Evolutionary conservation across 805 yeast species (phyloP).

Genomic region (Schwanniomyces vanrijiae): DNA sequence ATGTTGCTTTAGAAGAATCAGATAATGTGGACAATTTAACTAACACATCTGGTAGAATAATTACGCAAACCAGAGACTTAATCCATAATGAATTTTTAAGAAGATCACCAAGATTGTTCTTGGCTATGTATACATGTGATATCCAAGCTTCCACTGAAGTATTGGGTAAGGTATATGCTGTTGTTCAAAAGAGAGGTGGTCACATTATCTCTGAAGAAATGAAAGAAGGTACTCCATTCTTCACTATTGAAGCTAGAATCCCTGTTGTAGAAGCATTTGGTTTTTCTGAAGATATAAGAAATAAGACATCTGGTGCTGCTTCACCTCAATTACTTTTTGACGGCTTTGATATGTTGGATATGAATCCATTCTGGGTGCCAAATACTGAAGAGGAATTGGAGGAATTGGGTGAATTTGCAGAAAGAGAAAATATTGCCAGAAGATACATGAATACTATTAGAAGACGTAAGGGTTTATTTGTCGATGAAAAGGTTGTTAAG

Average conservation of each 20-base stretch:
- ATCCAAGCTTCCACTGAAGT: constrained; percentile 95
- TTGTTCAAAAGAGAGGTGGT: constrained; percentile 87
- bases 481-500: constrained; percentile 85
- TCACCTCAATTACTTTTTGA: constrained; percentile 91
- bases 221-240: constrained; percentile 98
- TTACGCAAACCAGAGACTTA: constrained; percentile 68
- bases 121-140: constrained; percentile 93
- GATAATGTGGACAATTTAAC: constrained; percentile 33
- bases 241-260: constrained; percentile 76
- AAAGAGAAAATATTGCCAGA: constrained; percentile 87
- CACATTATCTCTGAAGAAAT: constrained; percentile 84
- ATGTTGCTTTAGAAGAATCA: constrained; percentile 19
- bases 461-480: constrained; percentile 82
- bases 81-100: constrained; percentile 70
- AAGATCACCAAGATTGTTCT: constrained; percentile 86
- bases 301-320: constrained; percentile 94
- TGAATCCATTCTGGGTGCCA: constrained; percentile 99
- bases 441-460: constrained; percentile 81
- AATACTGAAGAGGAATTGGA: constrained; percentile 95
- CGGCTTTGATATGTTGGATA: constrained; percentile 82
- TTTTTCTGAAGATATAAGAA: constrained; percentile 90
- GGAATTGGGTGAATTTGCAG: constrained; percentile 89
- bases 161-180: constrained; percentile 92
- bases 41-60: constrained; percentile 67
- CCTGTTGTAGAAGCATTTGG: constrained; percentile 98